phyloP scores from a whole-genome alignment of 495 filamentous ascomycete genomes.

The Lasiosphaeris hirsuta region DNA sequence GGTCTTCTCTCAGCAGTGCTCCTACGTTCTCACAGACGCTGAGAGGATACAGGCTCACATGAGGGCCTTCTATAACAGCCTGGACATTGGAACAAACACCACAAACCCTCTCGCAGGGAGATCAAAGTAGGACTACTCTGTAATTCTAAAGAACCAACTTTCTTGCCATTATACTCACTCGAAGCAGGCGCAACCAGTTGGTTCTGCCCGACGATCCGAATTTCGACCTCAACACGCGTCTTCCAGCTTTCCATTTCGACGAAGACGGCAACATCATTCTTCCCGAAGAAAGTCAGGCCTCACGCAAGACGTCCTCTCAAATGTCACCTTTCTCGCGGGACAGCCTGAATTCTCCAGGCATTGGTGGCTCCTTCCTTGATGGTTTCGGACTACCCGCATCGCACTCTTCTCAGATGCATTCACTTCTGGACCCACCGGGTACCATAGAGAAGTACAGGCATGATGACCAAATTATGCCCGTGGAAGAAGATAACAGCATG shows the following conservation, averaged over 20 bases:
- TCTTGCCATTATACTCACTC: neutral
- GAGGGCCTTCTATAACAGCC: slow-evolving; percentile 55
- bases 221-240: slow-evolving; percentile 52
- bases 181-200: slow-evolving; percentile 69
- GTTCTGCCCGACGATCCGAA: slow-evolving; percentile 78
- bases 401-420: slow-evolving; percentile 10
- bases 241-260: slow-evolving; percentile 36
- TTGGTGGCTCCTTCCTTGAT: slow-evolving; percentile 18
- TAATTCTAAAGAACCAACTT: neutral
- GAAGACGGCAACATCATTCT: slow-evolving; percentile 51
- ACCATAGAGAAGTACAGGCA: slow-evolving; percentile 23
- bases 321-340: slow-evolving; percentile 33
- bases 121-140: slow-evolving; percentile 54
- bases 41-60: slow-evolving; percentile 73
- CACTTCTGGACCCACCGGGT: neutral
- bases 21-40: slow-evolving; percentile 77
- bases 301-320: slow-evolving; percentile 46
- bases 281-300: slow-evolving; percentile 32
- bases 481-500: slow-evolving; percentile 24
- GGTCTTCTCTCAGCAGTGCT: slow-evolving; percentile 82
- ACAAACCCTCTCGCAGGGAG: slow-evolving; percentile 71
- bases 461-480: slow-evolving; percentile 17
- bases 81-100: slow-evolving; percentile 36
- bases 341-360: slow-evolving; percentile 12
- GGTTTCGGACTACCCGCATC: slow-evolving; percentile 24